phyloP scores from a whole-genome alignment of 164 flowering plant species.

The Aristolochia contorta region DNA sequence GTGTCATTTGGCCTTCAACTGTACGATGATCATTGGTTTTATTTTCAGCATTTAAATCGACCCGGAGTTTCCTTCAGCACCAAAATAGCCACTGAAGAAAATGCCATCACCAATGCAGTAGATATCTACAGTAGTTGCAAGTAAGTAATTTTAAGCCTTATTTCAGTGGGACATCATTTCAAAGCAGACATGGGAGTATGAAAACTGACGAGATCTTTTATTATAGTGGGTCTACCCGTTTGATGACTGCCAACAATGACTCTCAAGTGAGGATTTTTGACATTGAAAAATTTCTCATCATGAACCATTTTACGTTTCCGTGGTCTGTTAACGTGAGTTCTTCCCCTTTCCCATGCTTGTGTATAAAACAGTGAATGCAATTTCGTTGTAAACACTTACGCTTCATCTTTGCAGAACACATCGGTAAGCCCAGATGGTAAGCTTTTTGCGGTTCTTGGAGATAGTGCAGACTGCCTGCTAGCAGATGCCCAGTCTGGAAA shows the following conservation, averaged over 20 bases:
- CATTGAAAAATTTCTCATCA: constrained; percentile 39
- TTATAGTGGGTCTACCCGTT: constrained; percentile 57
- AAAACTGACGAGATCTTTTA: not conserved
- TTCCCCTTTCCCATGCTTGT: no score
- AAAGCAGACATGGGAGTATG: no score
- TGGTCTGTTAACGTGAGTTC: constrained; percentile 91
- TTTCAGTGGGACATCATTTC: no score
- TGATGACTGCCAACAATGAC: constrained; percentile 80
- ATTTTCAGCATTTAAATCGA: constrained; percentile 42
- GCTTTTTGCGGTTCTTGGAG: constrained; percentile 77
- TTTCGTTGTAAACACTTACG: no score
- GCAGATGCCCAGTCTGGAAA: constrained; percentile 79
- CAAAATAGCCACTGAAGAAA: constrained; percentile 54
- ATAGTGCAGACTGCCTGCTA: constrained; percentile 60
- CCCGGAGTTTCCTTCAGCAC: constrained; percentile 74
- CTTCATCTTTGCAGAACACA: constrained; percentile 42
- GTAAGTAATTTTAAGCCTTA: constrained; percentile 23
- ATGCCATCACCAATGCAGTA: constrained; percentile 83
- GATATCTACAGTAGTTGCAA: constrained; percentile 41
- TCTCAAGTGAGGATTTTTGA: constrained; percentile 63
- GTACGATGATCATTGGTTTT: no score
- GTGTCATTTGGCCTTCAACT: no score
- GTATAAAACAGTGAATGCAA: no score
- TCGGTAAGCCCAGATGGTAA: constrained; percentile 81
- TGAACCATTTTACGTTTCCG: constrained; percentile 37